Evolutionary conservation across 225 moss, liverwort and hornwort genomes (phyloP), one percentile per base, ranked within the genome.

Genomic region (Pseudoscleropodium purum): DNA sequence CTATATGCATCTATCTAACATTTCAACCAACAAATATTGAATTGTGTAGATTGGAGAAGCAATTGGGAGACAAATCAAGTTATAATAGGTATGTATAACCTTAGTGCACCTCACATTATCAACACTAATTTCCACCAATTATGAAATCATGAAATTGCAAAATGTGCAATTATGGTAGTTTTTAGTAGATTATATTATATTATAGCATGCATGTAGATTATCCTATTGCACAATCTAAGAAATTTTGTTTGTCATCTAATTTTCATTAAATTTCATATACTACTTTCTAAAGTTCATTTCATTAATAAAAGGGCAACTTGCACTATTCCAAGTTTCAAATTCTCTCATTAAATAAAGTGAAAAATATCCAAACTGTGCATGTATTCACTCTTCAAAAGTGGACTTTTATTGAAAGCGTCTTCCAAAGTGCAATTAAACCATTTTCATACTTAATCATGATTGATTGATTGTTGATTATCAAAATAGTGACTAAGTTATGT

Each of bases 121-220:
- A 31, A 47, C 1, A 75, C 1, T 29, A 18, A 18, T 47, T 18
- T 47, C 7, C 2, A 5, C 41, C 26, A 75, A 11, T 4, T 75
- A 47, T 11, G 2, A 47, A 47, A 47, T 31, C 11, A 45, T 47
- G 5, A 4, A 47, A 30, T 30, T 75, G 3, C 0, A 2, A 47
- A 11, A 75, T 75, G 18, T 0, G 0, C 18, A 30, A 75, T 11
- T 75, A 11, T 16, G 2, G 0, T 47, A 45, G 1, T 29, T 29
- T 45, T 16, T 43, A 10, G 16, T 27, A 74, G 4, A 75, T 30
- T 45, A 30, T 43, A 11, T 30, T 45, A 17, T 45, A n/a, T n/a
- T n/a, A n/a, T n/a, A n/a, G n/a, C n/a, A n/a, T n/a, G n/a, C n/a
- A n/a, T n/a, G n/a, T n/a, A n/a, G n/a, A n/a, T n/a, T n/a, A n/a